Base-by-base conservation (phyloP, 1,284 basidiomycete species). In the Coriolopsis trogii region DNA sequence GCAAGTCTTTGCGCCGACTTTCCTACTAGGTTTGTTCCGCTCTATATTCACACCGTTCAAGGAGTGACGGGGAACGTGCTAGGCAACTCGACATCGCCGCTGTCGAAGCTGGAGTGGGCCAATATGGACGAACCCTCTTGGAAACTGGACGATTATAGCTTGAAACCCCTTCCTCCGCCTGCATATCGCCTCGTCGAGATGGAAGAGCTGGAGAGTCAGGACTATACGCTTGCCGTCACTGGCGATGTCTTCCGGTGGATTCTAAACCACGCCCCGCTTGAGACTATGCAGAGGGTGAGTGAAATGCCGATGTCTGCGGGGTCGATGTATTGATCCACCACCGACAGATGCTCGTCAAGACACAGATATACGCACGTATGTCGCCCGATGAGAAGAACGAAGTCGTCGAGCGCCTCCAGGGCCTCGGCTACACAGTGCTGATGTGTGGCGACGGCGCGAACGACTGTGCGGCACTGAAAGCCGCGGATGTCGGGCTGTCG, bases 381-480 rank as follows among this genome's bases (percentile, higher is more conserved):
- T 99, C 96, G 15, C 97, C 97, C 0, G 97, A 99, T 70, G 97
- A 99, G 75, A 99, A 99, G 76, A 97, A 98, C 64, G 97, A 99
- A 69, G 85, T 99, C 16, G 93, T 99, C 34, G 96, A 98, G 68
- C 85, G 95, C 3, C 78, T 99, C 20, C 97, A 99, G 67, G 77
- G 82, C 4, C 80, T 99, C 8, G 96, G 95, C 7, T 99, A 98
- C 68, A 97, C 92, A 0, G 96, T 98, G 10, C 82, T 97, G 6
- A 98, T 99, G 88, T 99, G 97, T 66, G 97, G 97, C 33, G 97
- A 99, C 67, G 97, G 97, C 25, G 97, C 97, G 5, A 99, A 99
- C 69, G 97, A 99, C 67, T 99, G 96, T 67, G 95, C 96, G 25
- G 97, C 97, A 18, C 80, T 99, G 60, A 99, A 99, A 73, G 95